These are phyloP conservation scores for Fusarium xyrophilum DNA, from an alignment of 2,329 filamentous ascomycete species.

Conservation along the genomic window DNA sequence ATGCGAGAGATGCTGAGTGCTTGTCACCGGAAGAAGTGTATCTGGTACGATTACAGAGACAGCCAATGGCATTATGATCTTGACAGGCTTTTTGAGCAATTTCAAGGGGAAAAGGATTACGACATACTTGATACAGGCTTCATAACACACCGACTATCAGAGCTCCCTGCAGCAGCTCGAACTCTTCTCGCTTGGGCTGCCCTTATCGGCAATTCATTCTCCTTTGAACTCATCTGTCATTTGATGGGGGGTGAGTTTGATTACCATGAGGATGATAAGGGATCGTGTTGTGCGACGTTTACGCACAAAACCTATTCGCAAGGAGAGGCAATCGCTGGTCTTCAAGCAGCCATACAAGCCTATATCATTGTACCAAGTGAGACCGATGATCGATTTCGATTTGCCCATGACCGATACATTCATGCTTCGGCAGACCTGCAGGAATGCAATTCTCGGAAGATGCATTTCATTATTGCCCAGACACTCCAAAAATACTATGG, in stretches of 20 bases:
- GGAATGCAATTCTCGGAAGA: conserved; percentile 73
- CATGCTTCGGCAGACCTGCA: conserved; percentile 74
- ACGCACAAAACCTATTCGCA: conserved; percentile 59
- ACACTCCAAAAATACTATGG: conserved; percentile 76
- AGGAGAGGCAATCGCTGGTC: conserved; percentile 73
- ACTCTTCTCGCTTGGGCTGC: conserved; percentile 87
- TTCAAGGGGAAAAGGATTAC: conserved; percentile 78
- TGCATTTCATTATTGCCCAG: conserved; percentile 91
- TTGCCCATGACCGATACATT: conserved; percentile 87
- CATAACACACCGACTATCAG: conserved; percentile 76
- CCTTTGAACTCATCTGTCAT: conserved; percentile 79
- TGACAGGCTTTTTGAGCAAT: conserved; percentile 84
- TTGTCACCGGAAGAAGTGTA: conserved; percentile 84
- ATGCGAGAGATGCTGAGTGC: conserved; percentile 89
- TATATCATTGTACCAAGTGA: conserved; percentile 84
- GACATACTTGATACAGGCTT: conserved; percentile 84
- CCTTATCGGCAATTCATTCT: conserved; percentile 81
- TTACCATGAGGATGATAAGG: conserved; percentile 58
- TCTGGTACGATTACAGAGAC: conserved; percentile 88
- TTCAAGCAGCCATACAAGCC: conserved; percentile 81
- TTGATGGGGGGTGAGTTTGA: conserved; percentile 79
- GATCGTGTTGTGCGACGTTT: conserved; percentile 33
- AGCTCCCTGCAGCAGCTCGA: conserved; percentile 76
- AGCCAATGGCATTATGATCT: conserved; percentile 85
- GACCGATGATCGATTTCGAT: conserved; percentile 85